Evolutionary conservation across 352 stramenopile genomes (phyloP), one percentile per base, ranked within the genome.

Genomic region (Phytophthora brassicae): DNA sequence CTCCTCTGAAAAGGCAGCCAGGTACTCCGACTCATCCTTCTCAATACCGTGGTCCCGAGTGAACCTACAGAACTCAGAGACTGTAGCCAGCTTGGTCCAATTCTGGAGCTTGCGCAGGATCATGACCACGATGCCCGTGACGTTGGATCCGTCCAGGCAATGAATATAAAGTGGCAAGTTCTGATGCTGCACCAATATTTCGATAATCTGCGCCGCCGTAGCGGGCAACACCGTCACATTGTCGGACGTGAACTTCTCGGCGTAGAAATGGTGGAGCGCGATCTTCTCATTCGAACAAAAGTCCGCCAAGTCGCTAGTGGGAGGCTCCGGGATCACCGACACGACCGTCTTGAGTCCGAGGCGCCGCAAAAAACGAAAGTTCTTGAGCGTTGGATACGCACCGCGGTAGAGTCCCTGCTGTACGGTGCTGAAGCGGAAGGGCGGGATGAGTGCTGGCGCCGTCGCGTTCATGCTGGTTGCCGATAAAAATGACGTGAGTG

Each of bases 101-200:
- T 95, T 92, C 72, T 94, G 84, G 19, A 95, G 72, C 68, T 94
- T 93, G 52, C 86, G 77, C 54, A 94, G 70, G 51, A 94, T 83
- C 86, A 95, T 95, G 60, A 93, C 76, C 72, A 94, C 77, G 58
- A 94, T 93, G 13, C 86, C 86, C 31, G 86, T 90, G 51, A 95
- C 86, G 47, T 95, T 95, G 48, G 86, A 78, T 38, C 86, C 86
- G 44, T 94, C 86, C n/a, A 95, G 81, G 51, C 86, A 95, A 59
- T 95, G 86, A 23, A 95, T 84, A 52, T 95, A 95, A 3, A 95
- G 62, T 48, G 86, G 84, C 22, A 93, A 63, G 47, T 94, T 82
- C 55, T 91, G 76, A 58, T 88, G 68, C 55, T 86, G 88, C 52
- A 90, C 64, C 13, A 95, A 7, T n/a, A 94, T 61, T 53, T 95